Evolutionary conservation across 2,329 filamentous ascomycete species (phyloP).

Genomic region (Alternaria angustiovoidea): DNA sequence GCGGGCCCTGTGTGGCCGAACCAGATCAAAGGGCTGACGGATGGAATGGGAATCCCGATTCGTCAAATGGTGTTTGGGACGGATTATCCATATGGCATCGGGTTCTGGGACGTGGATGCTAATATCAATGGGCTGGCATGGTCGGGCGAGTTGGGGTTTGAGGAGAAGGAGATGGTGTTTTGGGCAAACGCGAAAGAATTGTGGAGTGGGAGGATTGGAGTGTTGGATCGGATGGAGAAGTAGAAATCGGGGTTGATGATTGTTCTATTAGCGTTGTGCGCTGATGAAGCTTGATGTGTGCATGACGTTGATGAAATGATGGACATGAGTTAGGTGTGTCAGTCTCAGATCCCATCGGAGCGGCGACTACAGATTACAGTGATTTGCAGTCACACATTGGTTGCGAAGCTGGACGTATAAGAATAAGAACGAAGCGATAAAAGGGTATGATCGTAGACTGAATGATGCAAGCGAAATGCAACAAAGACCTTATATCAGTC

Average conservation of each 20-base stretch:
- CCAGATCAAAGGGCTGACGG: constrained; percentile 48
- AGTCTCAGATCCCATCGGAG: not conserved
- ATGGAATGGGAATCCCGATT: constrained; percentile 39
- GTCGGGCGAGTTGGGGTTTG: constrained; percentile 27
- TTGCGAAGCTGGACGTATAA: not conserved
- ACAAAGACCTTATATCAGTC: not conserved
- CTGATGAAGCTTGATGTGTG: not conserved
- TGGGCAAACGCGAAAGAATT: constrained; percentile 35
- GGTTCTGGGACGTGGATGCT: constrained; percentile 47
- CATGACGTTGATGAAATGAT: not conserved
- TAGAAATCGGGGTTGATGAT: not conserved
- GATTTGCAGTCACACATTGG: not conserved
- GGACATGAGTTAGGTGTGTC: not conserved
- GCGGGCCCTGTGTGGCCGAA: constrained; percentile 49
- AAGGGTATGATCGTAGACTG: not conserved
- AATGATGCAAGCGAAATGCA: not conserved
- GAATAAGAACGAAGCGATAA: not conserved
- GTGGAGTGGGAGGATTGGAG: constrained; percentile 36
- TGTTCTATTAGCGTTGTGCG: not conserved
- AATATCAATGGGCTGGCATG: constrained; percentile 43
- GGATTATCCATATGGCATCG: constrained; percentile 51
- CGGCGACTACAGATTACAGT: not conserved
- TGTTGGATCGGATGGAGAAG: not conserved
- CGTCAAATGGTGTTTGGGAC: constrained; percentile 50
- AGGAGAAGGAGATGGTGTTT: constrained; percentile 42